A percentile compares a stretch with the other conserved stretches of the same genome.
Conservation (phyloP, 768 basidiomycete genomes). For the Amanita jacksonii region DNA sequence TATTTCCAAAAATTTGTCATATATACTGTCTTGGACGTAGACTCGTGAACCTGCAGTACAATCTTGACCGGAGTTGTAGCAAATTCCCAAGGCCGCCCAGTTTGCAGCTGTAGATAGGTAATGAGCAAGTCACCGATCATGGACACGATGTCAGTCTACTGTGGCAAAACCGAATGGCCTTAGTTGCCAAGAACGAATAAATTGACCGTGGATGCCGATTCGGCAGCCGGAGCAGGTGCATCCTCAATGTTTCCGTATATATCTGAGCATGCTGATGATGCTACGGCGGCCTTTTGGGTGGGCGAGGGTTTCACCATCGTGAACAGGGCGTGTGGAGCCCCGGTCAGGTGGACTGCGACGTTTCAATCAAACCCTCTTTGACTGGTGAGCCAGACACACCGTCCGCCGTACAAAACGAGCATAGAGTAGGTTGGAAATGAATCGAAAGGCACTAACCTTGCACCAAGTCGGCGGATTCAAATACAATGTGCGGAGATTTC, state of each 20-base stretch:
- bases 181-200: no score
- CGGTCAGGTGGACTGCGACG: no score
- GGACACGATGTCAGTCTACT: neutral
- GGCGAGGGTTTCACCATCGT: no score
- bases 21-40: conserved; percentile 80
- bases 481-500: conserved; percentile 84
- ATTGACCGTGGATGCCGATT: no score
- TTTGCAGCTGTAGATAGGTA: conserved; percentile 46
- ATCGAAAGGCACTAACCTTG: conserved; percentile 40
- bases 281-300: no score
- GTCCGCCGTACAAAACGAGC: neutral
- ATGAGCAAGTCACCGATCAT: neutral
- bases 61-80: conserved; percentile 87
- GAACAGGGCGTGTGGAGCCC: no score
- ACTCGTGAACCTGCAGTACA: conserved; percentile 89
- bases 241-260: no score
- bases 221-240: no score
- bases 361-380: neutral
- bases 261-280: no score
- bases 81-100: conserved; percentile 81
- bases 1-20: conserved; percentile 71
- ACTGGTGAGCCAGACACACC: no score
- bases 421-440: neutral
- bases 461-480: conserved; percentile 86
- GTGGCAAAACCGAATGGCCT: no score